Evolutionary conservation across 768 basidiomycete species (phyloP).

Genomic region (Suillus brevipes): DNA sequence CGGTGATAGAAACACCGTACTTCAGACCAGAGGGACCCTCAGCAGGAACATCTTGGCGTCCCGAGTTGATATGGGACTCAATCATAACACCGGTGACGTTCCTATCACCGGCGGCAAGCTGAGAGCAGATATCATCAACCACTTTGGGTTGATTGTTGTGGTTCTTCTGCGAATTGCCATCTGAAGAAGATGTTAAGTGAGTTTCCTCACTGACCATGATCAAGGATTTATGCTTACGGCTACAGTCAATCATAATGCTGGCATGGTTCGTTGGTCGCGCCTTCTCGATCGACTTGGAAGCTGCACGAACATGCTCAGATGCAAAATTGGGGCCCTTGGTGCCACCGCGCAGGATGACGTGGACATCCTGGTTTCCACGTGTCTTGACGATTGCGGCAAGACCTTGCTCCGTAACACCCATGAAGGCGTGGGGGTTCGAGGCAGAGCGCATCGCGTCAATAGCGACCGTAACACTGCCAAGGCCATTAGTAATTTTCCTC

Average conservation of each 20-base stretch:
- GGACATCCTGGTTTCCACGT: conserved; percentile 80
- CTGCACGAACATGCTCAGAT: conserved; percentile 66
- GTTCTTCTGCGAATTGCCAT: conserved; percentile 96
- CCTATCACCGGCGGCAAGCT: conserved; percentile 66
- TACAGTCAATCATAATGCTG: conserved; percentile 88
- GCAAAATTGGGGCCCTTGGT: conserved; percentile 89
- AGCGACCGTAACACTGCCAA: conserved; percentile 71
- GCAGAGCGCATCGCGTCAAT: conserved; percentile 96
- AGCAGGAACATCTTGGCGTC: conserved; percentile 84
- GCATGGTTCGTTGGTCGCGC: conserved; percentile 52
- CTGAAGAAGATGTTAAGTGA: conserved; percentile 35
- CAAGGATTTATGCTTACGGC: conserved; percentile 48
- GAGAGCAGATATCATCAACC: conserved; percentile 65
- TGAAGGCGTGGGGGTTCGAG: conserved; percentile 92
- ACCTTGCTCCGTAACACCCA: conserved; percentile 86
- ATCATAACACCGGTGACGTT: conserved; percentile 96
- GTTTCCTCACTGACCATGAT: background rate
- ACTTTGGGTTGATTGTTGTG: conserved; percentile 90
- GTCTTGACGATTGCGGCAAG: conserved; percentile 97
- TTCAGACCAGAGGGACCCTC: conserved; percentile 69
- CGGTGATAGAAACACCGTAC: conserved; percentile 85
- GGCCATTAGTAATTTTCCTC: conserved; percentile 7
- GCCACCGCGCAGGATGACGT: conserved; percentile 95
- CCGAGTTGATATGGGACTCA: conserved; percentile 91
- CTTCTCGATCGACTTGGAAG: conserved; percentile 63